Percentiles rank a stretch among this genome's conserved stretches.
These are phyloP conservation scores for Lomentospora prolificans DNA, from an alignment of 2,329 filamentous ascomycete species.

Conservation along the genomic window DNA sequence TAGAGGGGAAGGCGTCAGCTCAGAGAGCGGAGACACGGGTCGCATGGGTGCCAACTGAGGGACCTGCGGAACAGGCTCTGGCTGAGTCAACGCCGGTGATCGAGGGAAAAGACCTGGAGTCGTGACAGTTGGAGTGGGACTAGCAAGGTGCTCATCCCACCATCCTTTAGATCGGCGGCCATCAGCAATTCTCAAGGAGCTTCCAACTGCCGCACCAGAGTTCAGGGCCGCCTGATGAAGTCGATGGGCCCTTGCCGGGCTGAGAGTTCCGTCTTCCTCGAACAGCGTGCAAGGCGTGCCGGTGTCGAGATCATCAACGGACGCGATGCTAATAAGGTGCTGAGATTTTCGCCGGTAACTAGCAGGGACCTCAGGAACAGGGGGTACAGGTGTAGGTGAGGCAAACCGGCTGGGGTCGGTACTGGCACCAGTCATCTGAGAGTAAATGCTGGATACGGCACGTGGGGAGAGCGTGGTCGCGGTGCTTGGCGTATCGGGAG, in stretches of 20 bases:
- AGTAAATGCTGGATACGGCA: conserved; percentile 51
- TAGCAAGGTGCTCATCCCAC: conserved; percentile 2
- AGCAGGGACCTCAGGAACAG: conserved; percentile 49
- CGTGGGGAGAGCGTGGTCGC: conserved; percentile 28
- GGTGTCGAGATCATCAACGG: conserved; percentile 36
- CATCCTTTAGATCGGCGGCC: background rate
- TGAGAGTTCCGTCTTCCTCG: conserved; percentile 52
- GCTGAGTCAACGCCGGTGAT: background rate
- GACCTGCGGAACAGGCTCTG: background rate
- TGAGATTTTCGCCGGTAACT: conserved; percentile 26
- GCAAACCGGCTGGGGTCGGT: background rate
- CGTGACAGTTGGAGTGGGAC: background rate
- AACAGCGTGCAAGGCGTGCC: conserved; percentile 57
- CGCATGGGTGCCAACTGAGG: background rate
- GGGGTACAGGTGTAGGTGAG: conserved; percentile 31
- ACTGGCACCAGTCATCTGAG: conserved; percentile 29
- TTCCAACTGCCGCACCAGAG: background rate
- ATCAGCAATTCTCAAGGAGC: background rate
- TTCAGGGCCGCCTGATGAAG: background rate
- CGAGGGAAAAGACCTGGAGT: background rate
- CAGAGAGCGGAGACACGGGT: background rate
- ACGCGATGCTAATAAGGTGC: conserved; percentile 26
- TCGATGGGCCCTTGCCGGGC: conserved; percentile 20
- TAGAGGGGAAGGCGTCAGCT: no score
- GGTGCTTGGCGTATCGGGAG: conserved; percentile 49